phyloP scores from a whole-genome alignment of 495 filamentous ascomycete genomes.

The Aspergillus avenaceus region DNA sequence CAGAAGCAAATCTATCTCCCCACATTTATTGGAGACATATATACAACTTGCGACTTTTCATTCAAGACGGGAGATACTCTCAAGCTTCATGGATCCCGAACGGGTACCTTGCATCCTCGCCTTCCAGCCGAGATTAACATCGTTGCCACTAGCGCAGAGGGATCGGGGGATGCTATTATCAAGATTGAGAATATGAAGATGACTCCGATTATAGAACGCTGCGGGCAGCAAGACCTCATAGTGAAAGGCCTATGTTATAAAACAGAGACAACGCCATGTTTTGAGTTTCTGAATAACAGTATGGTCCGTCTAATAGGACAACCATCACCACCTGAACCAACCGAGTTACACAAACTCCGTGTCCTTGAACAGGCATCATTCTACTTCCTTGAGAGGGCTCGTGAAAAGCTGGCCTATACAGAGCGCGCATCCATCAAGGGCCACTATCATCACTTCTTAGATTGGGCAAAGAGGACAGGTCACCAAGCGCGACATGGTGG shows the following conservation, averaged over 20 bases:
- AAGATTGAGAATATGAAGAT: slow-evolving; percentile 18
- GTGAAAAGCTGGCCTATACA: neutral
- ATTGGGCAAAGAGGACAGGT: neutral
- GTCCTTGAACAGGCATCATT: neutral
- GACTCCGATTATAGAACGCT: slow-evolving; percentile 17
- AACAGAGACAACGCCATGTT: neutral
- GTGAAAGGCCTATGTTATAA: slow-evolving; percentile 13
- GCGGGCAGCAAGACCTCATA: slow-evolving; percentile 5
- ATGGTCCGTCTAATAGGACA: neutral
- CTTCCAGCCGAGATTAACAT: slow-evolving; percentile 20
- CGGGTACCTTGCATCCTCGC: slow-evolving; percentile 29
- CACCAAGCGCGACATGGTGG: neutral
- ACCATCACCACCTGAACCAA: neutral
- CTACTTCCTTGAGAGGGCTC: neutral
- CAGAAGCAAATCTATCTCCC: neutral
- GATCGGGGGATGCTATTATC: slow-evolving; percentile 11
- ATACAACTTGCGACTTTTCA: neutral
- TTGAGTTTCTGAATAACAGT: neutral
- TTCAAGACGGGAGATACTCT: slow-evolving; percentile 11
- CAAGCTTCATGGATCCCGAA: slow-evolving; percentile 18
- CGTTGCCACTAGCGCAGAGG: slow-evolving; percentile 19
- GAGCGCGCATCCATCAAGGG: neutral
- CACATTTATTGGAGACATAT: neutral
- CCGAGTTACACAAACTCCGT: neutral
- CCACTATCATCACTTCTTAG: neutral